These are phyloP conservation scores for Pseudocercospora fijiensis DNA, from an alignment of 2,329 filamentous ascomycete genomes.

Conservation along the genomic window DNA sequence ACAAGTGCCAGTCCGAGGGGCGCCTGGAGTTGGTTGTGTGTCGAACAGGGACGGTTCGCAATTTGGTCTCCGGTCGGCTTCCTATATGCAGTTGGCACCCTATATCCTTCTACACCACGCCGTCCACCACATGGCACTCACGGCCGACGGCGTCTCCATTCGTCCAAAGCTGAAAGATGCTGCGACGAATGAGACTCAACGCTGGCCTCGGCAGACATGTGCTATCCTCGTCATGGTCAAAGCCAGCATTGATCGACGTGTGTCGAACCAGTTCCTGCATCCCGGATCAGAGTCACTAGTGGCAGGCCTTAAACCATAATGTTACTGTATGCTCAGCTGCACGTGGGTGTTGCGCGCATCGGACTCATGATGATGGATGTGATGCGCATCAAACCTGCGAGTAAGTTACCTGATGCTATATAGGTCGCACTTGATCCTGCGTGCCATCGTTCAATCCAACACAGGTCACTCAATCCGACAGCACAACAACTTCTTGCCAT, in stretches of 20 bases:
- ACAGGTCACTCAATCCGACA: not conserved
- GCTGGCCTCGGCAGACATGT: too few species aligned
- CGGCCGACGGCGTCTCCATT: not conserved
- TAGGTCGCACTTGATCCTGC: not conserved
- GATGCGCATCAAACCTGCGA: too few species aligned
- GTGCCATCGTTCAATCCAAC: too few species aligned
- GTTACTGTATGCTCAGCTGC: not conserved
- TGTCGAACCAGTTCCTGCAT: not conserved
- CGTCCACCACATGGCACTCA: not conserved
- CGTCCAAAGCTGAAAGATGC: not conserved
- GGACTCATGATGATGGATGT: not conserved
- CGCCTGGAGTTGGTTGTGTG: too few species aligned
- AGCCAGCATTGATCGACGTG: not conserved
- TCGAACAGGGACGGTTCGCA: too few species aligned
- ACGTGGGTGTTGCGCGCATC: not conserved
- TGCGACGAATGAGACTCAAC: not conserved
- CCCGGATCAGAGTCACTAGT: not conserved
- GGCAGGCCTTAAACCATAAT: not conserved
- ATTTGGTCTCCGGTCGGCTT: too few species aligned
- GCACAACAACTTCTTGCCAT: not conserved
- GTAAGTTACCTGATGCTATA: not conserved
- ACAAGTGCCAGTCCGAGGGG: too few species aligned
- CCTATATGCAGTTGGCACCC: too few species aligned
- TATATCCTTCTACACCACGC: not conserved
- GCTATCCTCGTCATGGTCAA: not conserved